A percentile compares a stretch with the other conserved stretches of the same genome.
Evolutionary conservation across 2,329 filamentous ascomycete genomes (phyloP).

Genomic region (Botrytis sinoallii): DNA sequence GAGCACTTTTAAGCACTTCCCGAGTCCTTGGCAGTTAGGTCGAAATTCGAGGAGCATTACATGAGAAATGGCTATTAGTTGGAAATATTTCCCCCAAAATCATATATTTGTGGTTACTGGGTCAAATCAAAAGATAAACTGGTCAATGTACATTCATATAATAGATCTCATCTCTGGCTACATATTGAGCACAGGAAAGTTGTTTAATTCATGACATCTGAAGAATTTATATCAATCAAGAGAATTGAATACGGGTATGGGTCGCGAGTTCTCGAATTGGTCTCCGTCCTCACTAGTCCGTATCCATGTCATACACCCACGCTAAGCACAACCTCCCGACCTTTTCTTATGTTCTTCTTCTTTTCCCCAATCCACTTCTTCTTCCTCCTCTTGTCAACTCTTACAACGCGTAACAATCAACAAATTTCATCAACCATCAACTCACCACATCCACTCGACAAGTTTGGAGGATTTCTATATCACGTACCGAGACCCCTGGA

Average conservation of each 20-base stretch:
- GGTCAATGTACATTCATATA: conserved; percentile 39
- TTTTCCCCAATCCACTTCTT: conserved; percentile 33
- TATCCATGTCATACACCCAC: conserved; percentile 28
- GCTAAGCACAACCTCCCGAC: conserved; percentile 27
- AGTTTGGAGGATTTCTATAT: conserved; percentile 33
- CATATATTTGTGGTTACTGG: conserved; percentile 24
- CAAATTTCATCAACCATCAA: conserved; percentile 30
- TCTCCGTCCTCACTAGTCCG: conserved; percentile 17
- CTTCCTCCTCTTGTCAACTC: conserved; percentile 38
- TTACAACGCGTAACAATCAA: conserved; percentile 30
- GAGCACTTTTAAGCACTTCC: conserved; percentile 3
- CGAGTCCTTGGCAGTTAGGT: conserved; percentile 6
- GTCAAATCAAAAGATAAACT: conserved; percentile 26
- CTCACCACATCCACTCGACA: conserved; percentile 34
- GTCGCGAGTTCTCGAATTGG: conserved; percentile 18
- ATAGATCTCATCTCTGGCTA: conserved; percentile 46
- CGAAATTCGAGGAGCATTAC: conserved; percentile 17
- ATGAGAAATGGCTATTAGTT: conserved; percentile 11
- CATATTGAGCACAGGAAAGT: conserved; percentile 65
- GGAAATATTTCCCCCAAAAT: conserved; percentile 1
- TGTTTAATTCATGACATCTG: not conserved
- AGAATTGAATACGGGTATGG: conserved; percentile 10
- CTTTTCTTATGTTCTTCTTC: conserved; percentile 19
- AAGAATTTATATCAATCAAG: not conserved
- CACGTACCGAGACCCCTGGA: conserved; percentile 27